phyloP scores from a whole-genome alignment of 176 grass and related monocot species.

The Aegilops tauschii region DNA sequence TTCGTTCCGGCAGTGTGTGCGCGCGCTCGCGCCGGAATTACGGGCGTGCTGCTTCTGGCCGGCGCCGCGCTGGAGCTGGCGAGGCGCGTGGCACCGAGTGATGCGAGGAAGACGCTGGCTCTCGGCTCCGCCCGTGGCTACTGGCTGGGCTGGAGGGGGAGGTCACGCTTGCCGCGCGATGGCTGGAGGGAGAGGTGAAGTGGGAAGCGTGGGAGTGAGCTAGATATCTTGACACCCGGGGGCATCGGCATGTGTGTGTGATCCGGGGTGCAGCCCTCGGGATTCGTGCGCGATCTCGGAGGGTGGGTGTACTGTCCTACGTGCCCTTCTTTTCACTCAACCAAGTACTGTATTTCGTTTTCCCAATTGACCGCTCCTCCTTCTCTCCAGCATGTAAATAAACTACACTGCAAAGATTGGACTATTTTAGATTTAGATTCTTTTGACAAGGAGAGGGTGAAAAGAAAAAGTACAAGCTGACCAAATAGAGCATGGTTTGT shows the following conservation, averaged over 20 bases:
- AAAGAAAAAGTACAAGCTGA: too few relatives aligned
- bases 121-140: not conserved
- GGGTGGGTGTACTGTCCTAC: not conserved
- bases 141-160: not conserved
- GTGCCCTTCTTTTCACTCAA: not conserved
- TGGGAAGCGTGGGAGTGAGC: not conserved
- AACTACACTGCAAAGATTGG: too few relatives aligned
- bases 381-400: too few relatives aligned
- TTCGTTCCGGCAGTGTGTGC: not conserved
- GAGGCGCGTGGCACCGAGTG: not conserved
- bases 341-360: not conserved
- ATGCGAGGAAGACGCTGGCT: not conserved
- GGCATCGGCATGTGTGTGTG: constrained; percentile 13
- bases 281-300: constrained; percentile 31
- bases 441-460: too few relatives aligned
- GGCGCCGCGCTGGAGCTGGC: not conserved
- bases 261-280: constrained; percentile 12
- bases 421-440: too few relatives aligned
- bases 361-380: too few relatives aligned
- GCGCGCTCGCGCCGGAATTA: not conserved
- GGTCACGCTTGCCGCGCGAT: too few relatives aligned
- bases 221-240: constrained; percentile 5
- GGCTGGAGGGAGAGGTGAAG: not conserved
- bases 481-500: too few relatives aligned
- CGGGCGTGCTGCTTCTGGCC: not conserved